Conservation (phyloP, 257 asterid genomes). For the Leonotis leonurus region DNA sequence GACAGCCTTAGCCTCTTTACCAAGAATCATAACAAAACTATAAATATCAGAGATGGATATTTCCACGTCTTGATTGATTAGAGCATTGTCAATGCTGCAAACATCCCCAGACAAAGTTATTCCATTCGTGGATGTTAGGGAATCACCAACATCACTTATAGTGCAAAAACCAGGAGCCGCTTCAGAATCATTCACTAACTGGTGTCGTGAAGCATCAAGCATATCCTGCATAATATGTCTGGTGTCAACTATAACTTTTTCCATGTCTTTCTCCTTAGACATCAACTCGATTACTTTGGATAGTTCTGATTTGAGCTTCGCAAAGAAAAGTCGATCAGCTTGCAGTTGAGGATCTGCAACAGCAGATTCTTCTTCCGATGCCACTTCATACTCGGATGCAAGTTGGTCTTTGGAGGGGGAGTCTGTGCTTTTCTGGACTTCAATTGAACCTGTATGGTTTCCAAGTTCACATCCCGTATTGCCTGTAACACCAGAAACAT, state of each 20-base stretch:
- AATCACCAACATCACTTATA: conserved; percentile 21
- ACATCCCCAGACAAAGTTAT: conserved; percentile 22
- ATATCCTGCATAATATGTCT: conserved; percentile 45
- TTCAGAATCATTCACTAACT: no score
- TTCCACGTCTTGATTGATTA: conserved; percentile 38
- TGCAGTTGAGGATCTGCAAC: no score
- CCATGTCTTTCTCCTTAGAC: conserved; percentile 45
- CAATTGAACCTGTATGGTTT: conserved; percentile 19
- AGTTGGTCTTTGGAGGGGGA: conserved; percentile 23
- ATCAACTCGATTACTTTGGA: conserved; percentile 48
- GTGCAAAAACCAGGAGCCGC: conserved; percentile 16
- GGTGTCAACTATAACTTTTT: conserved; percentile 42
- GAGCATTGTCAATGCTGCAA: conserved; percentile 14
- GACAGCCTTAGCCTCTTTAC: conserved; percentile 58
- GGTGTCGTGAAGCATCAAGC: conserved; percentile 23
- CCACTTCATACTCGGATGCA: conserved; percentile 15
- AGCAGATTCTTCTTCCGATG: conserved; percentile 20
- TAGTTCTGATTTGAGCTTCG: conserved; percentile 51
- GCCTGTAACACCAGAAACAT: conserved; percentile 18
- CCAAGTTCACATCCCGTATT: conserved; percentile 19
- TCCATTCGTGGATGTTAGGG: conserved; percentile 22
- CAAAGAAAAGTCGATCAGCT: no score
- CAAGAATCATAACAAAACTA: conserved; percentile 53
- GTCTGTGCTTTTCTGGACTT: conserved; percentile 17
- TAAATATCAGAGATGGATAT: conserved; percentile 48